Percentiles rank a stretch among this genome's conserved stretches.
Evolutionary conservation across 78 protist species (phyloP).

Genomic region (Salpingoeca rosetta): DNA sequence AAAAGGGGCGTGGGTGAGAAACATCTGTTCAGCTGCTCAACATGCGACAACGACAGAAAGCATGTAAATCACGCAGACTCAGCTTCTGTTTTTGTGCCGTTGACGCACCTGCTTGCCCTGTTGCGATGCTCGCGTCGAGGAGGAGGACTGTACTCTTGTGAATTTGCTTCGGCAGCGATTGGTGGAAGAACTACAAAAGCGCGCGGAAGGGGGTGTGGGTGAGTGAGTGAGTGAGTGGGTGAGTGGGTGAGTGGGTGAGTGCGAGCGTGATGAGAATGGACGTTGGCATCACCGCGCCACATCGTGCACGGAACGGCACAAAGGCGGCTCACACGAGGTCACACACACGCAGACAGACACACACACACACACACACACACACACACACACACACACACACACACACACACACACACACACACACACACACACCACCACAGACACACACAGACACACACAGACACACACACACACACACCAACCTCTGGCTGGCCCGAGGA

Average conservation of each 20-base stretch:
- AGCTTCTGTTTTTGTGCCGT: too few species aligned
- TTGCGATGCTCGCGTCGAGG: slow-evolving; percentile 21
- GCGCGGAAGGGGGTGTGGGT: not conserved
- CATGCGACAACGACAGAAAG: too few species aligned
- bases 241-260: too few species aligned
- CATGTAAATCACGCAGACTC: too few species aligned
- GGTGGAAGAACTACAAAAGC: slow-evolving; percentile 5
- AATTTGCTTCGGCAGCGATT: slow-evolving; percentile 10
- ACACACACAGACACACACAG: not conserved
- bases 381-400: not conserved
- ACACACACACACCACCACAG: not conserved
- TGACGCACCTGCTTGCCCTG: too few species aligned
- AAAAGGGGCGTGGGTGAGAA: not conserved
- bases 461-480: not conserved
- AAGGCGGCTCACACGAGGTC: too few species aligned
- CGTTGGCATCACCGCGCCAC: too few species aligned
- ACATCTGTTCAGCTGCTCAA: too few species aligned
- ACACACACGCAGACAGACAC: too few species aligned
- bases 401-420: not conserved
- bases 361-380: not conserved
- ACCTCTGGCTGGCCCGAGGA: slow-evolving; percentile 30
- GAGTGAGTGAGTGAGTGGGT: too few species aligned
- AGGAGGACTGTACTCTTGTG: not conserved
- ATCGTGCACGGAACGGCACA: too few species aligned
- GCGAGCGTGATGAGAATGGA: too few species aligned